Conservation (phyloP, 768 basidiomycete genomes). For the Coprinopsis sp. region DNA sequence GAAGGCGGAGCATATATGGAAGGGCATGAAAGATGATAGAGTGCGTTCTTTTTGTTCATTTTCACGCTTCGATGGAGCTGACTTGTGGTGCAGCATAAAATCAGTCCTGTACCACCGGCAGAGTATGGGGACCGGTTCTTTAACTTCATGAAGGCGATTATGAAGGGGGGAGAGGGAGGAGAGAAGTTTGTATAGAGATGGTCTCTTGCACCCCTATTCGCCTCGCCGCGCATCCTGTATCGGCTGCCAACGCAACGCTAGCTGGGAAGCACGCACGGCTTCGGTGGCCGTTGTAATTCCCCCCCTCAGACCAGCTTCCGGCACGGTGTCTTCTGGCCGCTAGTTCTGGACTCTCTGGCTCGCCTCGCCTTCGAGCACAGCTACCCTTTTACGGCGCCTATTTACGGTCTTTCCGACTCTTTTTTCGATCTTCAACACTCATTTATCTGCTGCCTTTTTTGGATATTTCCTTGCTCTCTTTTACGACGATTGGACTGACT, state of each 20-base stretch:
- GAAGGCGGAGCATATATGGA: constrained; percentile 87
- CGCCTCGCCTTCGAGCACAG: too few species aligned
- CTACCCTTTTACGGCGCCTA: too few species aligned
- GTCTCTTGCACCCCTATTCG: background rate
- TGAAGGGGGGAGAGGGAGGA: constrained; percentile 75
- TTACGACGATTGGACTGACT: background rate
- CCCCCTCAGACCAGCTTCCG: too few species aligned
- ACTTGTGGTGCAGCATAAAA: constrained; percentile 67
- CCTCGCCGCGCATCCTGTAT: too few species aligned
- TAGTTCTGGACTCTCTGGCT: too few species aligned
- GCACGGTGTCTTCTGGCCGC: too few species aligned
- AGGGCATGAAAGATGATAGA: constrained; percentile 80
- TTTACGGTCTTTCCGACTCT: too few species aligned
- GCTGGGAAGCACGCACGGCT: too few species aligned
- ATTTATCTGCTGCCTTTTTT: background rate
- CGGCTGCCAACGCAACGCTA: too few species aligned
- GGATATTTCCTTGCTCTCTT: too few species aligned
- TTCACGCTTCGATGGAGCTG: background rate
- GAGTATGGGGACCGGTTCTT: constrained; percentile 92
- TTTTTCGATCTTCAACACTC: background rate
- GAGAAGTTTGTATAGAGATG: constrained; percentile 29
- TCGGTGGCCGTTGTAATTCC: too few species aligned
- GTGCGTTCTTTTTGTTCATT: constrained; percentile 46
- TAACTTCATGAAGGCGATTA: constrained; percentile 77
- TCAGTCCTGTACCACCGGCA: constrained; percentile 83